Evolutionary conservation across 768 basidiomycete genomes (phyloP), one percentile per base, ranked within the genome.

Genomic region (Pleurotus pulmonarius): DNA sequence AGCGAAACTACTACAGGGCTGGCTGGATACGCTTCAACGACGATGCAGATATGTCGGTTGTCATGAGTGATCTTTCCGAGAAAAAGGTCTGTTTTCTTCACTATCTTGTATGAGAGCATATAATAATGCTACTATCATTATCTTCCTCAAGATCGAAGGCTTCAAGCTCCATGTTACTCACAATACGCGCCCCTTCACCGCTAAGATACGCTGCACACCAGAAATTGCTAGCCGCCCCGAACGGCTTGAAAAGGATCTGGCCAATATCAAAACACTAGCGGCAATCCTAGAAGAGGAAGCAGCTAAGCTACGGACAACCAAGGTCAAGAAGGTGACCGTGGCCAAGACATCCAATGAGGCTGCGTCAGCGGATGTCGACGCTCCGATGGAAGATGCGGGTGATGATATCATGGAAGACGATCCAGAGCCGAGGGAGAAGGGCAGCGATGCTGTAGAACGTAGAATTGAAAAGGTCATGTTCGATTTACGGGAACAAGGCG

Each of bases 151-250:
- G 94, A 92, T 98, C 66, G 92, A 95, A 68, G 91, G 89, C 56
- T 97, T 98, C 78, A 95, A 93, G 65, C 76, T 97, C 49, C 94
- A 96, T 70, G 88, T 94, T 63, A 83, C 88, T 34, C 92, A 91
- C 67, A 90, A 85, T 65, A 76, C 81, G 47, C 86, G 83, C 60
- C 88, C 92, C 26, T 90, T 90, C 72, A 80, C 85, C 56, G 89
- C 88, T 64, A 80, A 87, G 60, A 73, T 92, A 56, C 87, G 93
- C 46, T 85, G 83, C 63, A 83, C 95, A 4, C 93, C 95, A 20
- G 86, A 92, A 64, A 81, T 89, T 18, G 86, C 92, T 18, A 90
- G 86, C 68, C 81, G 82, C 55, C 87, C 91, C 15, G 88, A 90
- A 20, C 81, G 95, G 48, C 74, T 98, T 62, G 80, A 79, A 58